Base-by-base conservation (phyloP, 306 rosid genomes). In the Quercus berberidifolia region DNA sequence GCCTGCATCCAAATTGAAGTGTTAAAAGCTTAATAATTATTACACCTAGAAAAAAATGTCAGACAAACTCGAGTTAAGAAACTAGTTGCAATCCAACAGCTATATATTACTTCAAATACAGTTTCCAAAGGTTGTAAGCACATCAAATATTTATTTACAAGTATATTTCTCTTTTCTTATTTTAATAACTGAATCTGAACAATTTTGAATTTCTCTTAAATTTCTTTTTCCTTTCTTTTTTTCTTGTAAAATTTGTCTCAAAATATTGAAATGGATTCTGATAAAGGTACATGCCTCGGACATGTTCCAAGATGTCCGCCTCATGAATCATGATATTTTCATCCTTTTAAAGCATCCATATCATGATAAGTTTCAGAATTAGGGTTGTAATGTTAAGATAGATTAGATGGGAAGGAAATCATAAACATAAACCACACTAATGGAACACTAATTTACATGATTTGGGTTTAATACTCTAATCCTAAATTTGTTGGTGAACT, bases 1-100 rank as follows among this genome's bases (percentile, higher is more conserved):
- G 38, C 98, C 97, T 93, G 75, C 86, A 84, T 43, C 54, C 55
- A 62, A 6, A 73, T 23, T 11, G 25, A 67, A 80, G 13, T 18
- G 65, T 41, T 55, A 10, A 49, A 55, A 67, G 46, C 19, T 62
- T 58, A 65, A 31, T 33, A 26, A 54, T 35, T 49, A 56, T 65
- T 35, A 35, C 77, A 69, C 33, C 31, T 26, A 62, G 33, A 55
- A 77, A 41, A 41, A n/a, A 41, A 26, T 33, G 13, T 11, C 33
- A 52, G 49, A 63, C 26, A 51, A 35, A 41, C 46, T 41, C 46
- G 6, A 78, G 60, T 41, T 73, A 14, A 73, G 64, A 64, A 17
- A 35, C 69, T 18, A 11, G 52, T 21, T 41, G 57, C 52, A 68
- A 81, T 59, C 26, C 69, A 33, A 14, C 60, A 11, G 21, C 13